These are phyloP conservation scores for Trichoderma harzianum DNA, from an alignment of 2,329 filamentous ascomycete genomes.

Conservation along the genomic window DNA sequence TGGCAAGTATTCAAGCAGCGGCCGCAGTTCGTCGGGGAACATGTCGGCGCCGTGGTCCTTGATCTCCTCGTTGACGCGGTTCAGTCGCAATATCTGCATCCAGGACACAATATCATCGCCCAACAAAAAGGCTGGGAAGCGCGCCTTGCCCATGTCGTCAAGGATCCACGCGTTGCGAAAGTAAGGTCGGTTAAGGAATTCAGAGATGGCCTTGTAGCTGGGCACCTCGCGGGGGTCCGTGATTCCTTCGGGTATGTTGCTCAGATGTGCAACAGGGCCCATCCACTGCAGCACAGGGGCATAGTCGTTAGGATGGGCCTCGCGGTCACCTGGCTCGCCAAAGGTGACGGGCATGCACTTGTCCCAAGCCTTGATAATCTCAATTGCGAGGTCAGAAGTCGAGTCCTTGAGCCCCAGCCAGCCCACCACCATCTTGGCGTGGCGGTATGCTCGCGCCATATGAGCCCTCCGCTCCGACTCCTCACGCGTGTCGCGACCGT, in stretches of 20 bases:
- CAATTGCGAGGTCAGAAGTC: constrained; percentile 28
- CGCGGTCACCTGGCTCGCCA: constrained; percentile 34
- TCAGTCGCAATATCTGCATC: constrained; percentile 34
- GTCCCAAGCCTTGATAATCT: constrained; percentile 29
- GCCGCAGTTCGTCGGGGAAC: constrained; percentile 27
- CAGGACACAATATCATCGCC: constrained; percentile 37
- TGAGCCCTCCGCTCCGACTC: constrained; percentile 28
- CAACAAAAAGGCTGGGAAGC: constrained; percentile 32
- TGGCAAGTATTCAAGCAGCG: constrained; percentile 22
- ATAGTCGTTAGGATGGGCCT: constrained; percentile 34
- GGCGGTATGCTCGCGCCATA: constrained; percentile 30
- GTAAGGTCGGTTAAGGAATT: constrained; percentile 32
- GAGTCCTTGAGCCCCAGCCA: constrained; percentile 32
- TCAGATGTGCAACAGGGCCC: constrained; percentile 26
- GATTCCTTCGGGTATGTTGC: constrained; percentile 24
- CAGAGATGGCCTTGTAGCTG: constrained; percentile 25
- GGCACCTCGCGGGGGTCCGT: constrained; percentile 24
- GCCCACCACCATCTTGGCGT: constrained; percentile 33
- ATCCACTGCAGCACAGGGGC: constrained; percentile 33
- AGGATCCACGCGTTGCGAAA: constrained; percentile 38
- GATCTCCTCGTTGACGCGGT: constrained; percentile 36
- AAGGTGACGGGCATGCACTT: constrained; percentile 31
- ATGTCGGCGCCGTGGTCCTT: constrained; percentile 31
- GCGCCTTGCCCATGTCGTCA: constrained; percentile 34
- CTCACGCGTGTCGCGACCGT: constrained; percentile 28